Base-by-base conservation (phyloP, 176 grass and related monocot species). In the Avena insularis region DNA sequence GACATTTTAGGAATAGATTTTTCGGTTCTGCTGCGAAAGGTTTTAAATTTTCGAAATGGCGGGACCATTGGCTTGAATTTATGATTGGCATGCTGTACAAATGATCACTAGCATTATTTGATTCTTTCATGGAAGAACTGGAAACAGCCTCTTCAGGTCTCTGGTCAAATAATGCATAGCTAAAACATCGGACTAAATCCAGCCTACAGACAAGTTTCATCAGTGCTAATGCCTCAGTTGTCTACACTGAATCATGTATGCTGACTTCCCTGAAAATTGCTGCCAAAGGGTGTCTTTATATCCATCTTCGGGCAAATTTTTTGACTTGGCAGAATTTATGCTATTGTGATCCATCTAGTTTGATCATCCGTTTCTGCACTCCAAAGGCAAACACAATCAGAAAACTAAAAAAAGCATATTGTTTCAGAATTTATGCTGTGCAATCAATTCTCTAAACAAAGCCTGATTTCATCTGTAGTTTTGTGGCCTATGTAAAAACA, bases 31-130 rank as follows among this genome's bases (percentile, higher is more conserved):
- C 59, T 11, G 56, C 12, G 67, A 25, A 54, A 69, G 5, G 14
- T 25, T 29, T 27, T 54, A 14, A 55, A 80, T 75, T 49, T 87
- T 46, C 81, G 40, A 59, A 62, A 77, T 45, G 46, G 70, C 71
- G 63, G 27, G 51, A 82, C 14, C 62, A 79, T 79, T 63, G 20
- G 67, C 75, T 49, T 14, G 75, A 35, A 78, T 86, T 82, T 14
- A 56, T 84, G 66, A 76, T 49, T 15, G 15, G 50, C 27, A 84
- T 57, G 29, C 90, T 91, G 82, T 91, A 91, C 90, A 91, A 85
- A 64, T 77, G 77, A 36, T 46, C 49, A 53, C 14, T 84, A 48
- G 27, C 77, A 88, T 85, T 88, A 91, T 82, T 86, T 71, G 11
- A 40, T 75, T 63, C 29, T 76, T 53, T 63, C 43, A 78, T 86